A percentile compares a stretch with the other conserved stretches of the same genome.
Conservation (phyloP, 768 basidiomycete genomes). For the Lentinula raphanica region DNA sequence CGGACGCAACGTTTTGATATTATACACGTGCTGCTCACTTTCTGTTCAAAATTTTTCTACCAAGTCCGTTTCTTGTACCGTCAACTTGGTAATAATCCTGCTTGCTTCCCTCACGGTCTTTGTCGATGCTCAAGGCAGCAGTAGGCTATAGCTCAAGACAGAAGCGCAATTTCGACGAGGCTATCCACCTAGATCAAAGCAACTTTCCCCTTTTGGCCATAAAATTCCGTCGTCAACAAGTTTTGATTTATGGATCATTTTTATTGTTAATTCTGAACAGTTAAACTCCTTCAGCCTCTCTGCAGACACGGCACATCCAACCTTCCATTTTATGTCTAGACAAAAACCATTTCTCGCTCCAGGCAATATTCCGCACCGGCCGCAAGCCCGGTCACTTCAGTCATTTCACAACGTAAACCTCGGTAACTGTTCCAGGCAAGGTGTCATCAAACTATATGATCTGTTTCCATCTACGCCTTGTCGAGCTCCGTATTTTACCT, state of each 20-base stretch:
- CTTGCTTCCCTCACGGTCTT: too few species aligned
- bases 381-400: neutral
- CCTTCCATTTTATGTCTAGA: neutral
- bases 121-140: neutral
- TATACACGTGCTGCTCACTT: neutral
- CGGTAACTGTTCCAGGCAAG: neutral
- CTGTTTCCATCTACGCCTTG: neutral
- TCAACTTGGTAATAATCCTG: too few species aligned
- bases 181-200: neutral
- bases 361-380: neutral
- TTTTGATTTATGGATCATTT: neutral
- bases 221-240: neutral
- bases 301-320: too few species aligned
- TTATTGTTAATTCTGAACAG: neutral
- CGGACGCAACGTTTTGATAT: neutral
- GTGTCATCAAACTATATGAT: neutral
- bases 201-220: neutral
- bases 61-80: neutral
- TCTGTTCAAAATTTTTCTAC: neutral
- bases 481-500: neutral
- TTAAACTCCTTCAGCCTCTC: neutral
- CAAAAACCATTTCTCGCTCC: neutral
- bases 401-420: neutral
- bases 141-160: neutral
- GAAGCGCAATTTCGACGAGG: neutral